Evolutionary conservation across 176 grass and related monocot genomes (phyloP).

Genomic region (Oryza glumipatula): DNA sequence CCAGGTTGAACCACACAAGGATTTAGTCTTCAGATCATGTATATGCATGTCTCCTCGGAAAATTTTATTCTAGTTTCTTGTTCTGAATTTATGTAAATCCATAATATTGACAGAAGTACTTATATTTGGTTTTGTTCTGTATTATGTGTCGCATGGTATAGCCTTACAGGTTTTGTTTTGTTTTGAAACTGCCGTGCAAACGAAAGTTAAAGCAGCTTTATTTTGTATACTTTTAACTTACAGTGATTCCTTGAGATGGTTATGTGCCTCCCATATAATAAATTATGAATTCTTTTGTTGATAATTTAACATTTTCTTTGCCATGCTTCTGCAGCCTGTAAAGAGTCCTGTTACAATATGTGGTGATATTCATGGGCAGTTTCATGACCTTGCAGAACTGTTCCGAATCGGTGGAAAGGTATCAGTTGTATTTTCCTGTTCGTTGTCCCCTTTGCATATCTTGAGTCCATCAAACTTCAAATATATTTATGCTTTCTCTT

Average conservation of each 20-base stretch:
- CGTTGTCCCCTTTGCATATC: background rate
- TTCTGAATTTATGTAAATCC: background rate
- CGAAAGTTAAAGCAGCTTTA: background rate
- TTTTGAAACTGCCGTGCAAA: background rate
- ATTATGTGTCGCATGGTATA: background rate
- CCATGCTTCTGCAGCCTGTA: constrained; percentile 68
- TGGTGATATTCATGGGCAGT: constrained; percentile 99
- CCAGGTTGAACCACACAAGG: background rate
- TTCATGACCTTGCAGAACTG: constrained; percentile 96
- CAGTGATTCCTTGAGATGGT: background rate
- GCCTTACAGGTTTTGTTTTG: background rate
- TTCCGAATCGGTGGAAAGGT: constrained; percentile 99
- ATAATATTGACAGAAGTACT: background rate
- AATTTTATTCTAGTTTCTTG: background rate
- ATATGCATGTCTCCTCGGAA: too few species aligned
- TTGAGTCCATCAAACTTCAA: constrained; percentile 17
- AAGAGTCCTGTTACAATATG: constrained; percentile 97
- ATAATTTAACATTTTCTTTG: constrained; percentile 35
- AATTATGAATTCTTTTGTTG: constrained; percentile 23
- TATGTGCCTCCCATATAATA: background rate
- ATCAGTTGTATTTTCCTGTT: constrained; percentile 11
- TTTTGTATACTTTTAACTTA: background rate
- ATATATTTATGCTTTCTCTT: constrained; percentile 34
- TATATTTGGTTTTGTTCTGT: background rate
- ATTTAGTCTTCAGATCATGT: background rate